Percentiles rank a stretch among this genome's conserved stretches.
These are phyloP conservation scores for Gryganskiella cystojenkinii DNA, from an alignment of 192 early-diverging fungal species.

Conservation along the genomic window DNA sequence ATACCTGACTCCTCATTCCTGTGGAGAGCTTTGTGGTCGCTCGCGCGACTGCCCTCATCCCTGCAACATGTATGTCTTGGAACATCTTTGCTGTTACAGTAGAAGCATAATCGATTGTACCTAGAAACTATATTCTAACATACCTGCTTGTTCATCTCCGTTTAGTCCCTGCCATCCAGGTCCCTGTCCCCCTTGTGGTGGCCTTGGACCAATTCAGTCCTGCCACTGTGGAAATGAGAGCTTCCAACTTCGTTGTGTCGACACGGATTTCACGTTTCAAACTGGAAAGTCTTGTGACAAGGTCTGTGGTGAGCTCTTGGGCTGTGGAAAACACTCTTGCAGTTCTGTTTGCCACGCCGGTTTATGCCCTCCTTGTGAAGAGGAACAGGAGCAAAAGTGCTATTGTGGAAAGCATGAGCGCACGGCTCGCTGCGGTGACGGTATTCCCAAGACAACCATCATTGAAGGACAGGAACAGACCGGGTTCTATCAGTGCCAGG, in stretches of 20 bases:
- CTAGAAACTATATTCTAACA: not conserved
- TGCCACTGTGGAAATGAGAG: conserved; percentile 88
- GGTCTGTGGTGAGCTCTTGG: conserved; percentile 73
- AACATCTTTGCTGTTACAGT: not conserved
- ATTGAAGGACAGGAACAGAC: conserved; percentile 47
- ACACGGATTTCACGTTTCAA: conserved; percentile 71
- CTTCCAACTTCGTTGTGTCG: conserved; percentile 79
- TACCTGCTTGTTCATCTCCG: conserved; percentile 1
- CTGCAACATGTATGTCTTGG: conserved; percentile 70
- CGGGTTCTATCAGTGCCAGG: conserved; percentile 65
- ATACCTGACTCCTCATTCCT: conserved; percentile 84
- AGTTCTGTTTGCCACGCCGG: conserved; percentile 75
- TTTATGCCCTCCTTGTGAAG: conserved; percentile 71
- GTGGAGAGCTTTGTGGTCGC: conserved; percentile 81
- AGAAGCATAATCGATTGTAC: not conserved
- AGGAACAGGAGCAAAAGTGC: conserved; percentile 66
- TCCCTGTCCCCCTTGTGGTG: conserved; percentile 91
- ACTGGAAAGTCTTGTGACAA: conserved; percentile 75
- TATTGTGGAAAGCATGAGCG: conserved; percentile 75
- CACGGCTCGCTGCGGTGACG: conserved; percentile 68
- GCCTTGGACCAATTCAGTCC: conserved; percentile 74
- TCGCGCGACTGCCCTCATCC: conserved; percentile 77
- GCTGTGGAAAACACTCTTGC: conserved; percentile 79
- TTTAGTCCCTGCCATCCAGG: conserved; percentile 89
- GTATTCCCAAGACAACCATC: conserved; percentile 44